A percentile compares a stretch with the other conserved stretches of the same genome.
Evolutionary conservation across 441 rosid genomes (phyloP).

Genomic region (Populus hybrid): DNA sequence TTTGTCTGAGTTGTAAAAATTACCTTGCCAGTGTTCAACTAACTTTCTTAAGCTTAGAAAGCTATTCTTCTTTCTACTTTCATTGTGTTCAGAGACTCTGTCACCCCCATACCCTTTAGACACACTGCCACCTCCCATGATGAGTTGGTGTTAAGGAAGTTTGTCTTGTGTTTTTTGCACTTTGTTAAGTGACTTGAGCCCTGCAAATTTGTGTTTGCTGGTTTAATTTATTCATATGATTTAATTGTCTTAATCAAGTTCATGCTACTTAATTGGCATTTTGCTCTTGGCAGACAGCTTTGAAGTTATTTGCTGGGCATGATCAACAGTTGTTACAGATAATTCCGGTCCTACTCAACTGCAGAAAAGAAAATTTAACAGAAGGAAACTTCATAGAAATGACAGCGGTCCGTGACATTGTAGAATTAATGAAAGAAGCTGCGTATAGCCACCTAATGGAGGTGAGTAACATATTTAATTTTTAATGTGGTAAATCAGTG

Average conservation of each 20-base stretch:
- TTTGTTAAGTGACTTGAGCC: no score
- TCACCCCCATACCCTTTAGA: no score
- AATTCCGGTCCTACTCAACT: constrained; percentile 63
- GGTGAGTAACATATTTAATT: constrained; percentile 37
- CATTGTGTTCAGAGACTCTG: no score
- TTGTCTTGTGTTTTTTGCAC: no score
- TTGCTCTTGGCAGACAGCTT: constrained; percentile 59
- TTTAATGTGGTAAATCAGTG: neutral
- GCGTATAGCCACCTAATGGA: constrained; percentile 90
- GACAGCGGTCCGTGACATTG: constrained; percentile 31
- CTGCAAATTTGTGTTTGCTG: no score
- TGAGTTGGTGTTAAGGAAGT: no score
- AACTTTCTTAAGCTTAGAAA: no score
- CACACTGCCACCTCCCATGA: no score
- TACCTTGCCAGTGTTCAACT: no score
- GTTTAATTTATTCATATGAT: no score
- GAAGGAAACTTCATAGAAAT: constrained; percentile 44
- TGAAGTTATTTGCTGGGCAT: constrained; percentile 46
- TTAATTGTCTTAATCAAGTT: no score
- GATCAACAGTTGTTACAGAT: constrained; percentile 56
- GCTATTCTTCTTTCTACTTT: no score
- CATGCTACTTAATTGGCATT: neutral
- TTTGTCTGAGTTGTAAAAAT: neutral
- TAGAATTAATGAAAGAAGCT: constrained; percentile 64
- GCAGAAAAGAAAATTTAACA: constrained; percentile 36